Evolutionary conservation across 768 basidiomycete genomes (phyloP).

Genomic region (Cyclocybe cylindracea): DNA sequence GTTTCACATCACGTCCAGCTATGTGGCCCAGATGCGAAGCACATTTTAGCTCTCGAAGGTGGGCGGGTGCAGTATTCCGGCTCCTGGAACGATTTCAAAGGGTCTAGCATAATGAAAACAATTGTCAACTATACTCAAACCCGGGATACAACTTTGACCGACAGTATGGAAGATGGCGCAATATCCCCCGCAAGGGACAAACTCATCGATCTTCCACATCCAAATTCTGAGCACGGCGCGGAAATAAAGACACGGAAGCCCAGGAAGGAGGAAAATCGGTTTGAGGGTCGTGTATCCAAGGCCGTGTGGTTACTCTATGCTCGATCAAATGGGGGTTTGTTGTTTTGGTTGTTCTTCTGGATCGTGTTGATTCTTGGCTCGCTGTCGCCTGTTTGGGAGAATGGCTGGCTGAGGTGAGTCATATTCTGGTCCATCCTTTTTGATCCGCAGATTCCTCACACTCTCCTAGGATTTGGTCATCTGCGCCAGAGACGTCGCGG

Average conservation of each 20-base stretch:
- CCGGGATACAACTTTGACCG: conserved; percentile 20
- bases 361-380: conserved; percentile 57
- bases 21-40: conserved; percentile 75
- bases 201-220: too few species aligned
- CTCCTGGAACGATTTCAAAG: conserved; percentile 58
- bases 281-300: conserved; percentile 65
- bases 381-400: conserved; percentile 67
- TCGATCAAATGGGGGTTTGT: conserved; percentile 41
- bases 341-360: conserved; percentile 62
- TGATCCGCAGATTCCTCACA: conserved; percentile 1
- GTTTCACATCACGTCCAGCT: conserved; percentile 96
- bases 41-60: conserved; percentile 83
- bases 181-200: too few species aligned
- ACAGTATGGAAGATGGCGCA: too few species aligned
- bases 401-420: conserved; percentile 63
- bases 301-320: conserved; percentile 59
- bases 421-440: neutral
- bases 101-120: conserved; percentile 59
- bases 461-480: conserved; percentile 3
- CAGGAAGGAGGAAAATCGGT: conserved; percentile 82
- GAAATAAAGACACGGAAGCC: conserved; percentile 67
- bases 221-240: too few species aligned
- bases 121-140: conserved; percentile 55
- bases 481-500: conserved; percentile 23
- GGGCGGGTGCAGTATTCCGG: conserved; percentile 81